Base-by-base conservation (phyloP, 73 alveolate genomes). In the Paramecium sonneborni region DNA sequence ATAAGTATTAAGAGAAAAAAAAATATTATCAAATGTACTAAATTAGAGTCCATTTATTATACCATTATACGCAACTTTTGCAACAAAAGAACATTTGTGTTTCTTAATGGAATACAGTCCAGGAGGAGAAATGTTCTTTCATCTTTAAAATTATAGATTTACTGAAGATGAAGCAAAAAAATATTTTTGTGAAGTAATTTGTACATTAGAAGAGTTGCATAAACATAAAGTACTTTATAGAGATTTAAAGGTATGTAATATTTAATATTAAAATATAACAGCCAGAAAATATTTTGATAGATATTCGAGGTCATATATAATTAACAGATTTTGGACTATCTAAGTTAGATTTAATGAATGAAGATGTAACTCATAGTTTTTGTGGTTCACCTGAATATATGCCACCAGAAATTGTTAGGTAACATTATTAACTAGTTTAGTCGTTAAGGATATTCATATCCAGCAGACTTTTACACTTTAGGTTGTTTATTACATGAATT, bases 41-140 rank as follows among this genome's bases (percentile, higher is more conserved):
- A 88, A 88, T 69, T 44, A 38, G 28, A 79, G 91, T 24, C 74
- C 74, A 44, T 88, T 88, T 44, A 88, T 88, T 18, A 62, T 82
- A 23, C 85, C 91, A 11, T 82, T 88, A 21, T 82, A 88, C 41
- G 94, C 94, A 26, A 69, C 91, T 26, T 88, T 88, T 62, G 94
- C 85, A 2, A 69, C 94, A n/a, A 58, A 35, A 44, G 85, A 67
- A 9, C 85, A 68, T 32, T 69, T 94, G 55, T 85, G 93, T 62
- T 72, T 94, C 55, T 87, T 94, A 6, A 38, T 94, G 41, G 99
- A 97, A 79, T 97, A 93, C 62, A 95, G 97, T 91, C 97, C 98
- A 32, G 96, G 98, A 32, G 98, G 98, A 46, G 98, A 95, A 76
- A 92, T 95, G 85, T 90, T 76, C 58, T 95, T 74, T 76, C 95